These are phyloP conservation scores for Fallopia convolvulus DNA, from an alignment of 148 eudicot genomes.

Conservation along the genomic window DNA sequence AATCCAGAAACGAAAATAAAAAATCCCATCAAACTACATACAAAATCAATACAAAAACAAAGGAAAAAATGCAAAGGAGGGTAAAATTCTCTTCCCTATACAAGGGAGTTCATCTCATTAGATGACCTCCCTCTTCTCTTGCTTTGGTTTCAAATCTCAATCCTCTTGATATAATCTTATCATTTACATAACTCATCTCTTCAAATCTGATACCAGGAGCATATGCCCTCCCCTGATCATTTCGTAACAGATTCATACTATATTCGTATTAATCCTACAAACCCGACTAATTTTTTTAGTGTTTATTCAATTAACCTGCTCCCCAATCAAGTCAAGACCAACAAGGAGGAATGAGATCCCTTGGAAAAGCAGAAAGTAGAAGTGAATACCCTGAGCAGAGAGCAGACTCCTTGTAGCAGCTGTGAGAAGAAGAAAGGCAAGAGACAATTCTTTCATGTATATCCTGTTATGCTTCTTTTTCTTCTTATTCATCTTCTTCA, in stretches of 20 bases:
- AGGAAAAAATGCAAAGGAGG: neutral
- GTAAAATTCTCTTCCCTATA: neutral
- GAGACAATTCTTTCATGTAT: constrained; percentile 21
- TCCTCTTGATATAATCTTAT: neutral
- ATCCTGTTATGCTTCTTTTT: constrained; percentile 25
- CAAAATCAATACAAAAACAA: neutral
- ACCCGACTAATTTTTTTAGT: neutral
- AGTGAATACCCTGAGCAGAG: constrained; percentile 27
- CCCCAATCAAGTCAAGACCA: constrained; percentile 26
- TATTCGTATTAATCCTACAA: constrained; percentile 2
- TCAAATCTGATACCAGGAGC: neutral
- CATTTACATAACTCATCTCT: neutral
- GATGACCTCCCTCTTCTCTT: constrained; percentile 9
- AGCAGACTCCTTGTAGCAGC: constrained; percentile 22
- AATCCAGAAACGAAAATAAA: neutral
- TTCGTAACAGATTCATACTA: neutral
- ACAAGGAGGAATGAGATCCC: constrained; percentile 23
- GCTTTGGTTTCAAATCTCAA: neutral
- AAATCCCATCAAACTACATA: neutral
- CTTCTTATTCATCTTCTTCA: constrained; percentile 9
- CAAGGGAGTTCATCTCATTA: constrained; percentile 3
- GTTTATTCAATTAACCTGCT: constrained; percentile 15
- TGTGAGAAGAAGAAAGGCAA: constrained; percentile 22
- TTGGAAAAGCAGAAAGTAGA: constrained; percentile 26
- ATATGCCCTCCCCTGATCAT: neutral